phyloP scores from a whole-genome alignment of 1,284 basidiomycete species.

The Ganoderma resinaceum region DNA sequence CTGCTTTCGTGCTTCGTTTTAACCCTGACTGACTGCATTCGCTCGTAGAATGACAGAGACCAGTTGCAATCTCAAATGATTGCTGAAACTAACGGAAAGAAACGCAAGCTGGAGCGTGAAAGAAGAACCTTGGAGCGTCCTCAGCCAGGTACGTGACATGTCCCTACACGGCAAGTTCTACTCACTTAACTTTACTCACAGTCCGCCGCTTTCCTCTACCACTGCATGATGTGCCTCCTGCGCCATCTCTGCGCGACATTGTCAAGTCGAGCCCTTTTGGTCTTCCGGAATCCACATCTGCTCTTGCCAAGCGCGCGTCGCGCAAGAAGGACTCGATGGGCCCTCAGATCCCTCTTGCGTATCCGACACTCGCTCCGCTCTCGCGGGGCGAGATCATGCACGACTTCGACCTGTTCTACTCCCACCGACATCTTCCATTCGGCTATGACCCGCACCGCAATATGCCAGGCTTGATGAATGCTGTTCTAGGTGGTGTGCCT shows the following conservation, averaged over 20 bases:
- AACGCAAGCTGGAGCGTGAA: constrained; percentile 82
- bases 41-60: constrained; percentile 63
- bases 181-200: constrained; percentile 14
- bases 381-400: constrained; percentile 55
- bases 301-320: constrained; percentile 21
- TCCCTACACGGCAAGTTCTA: not conserved
- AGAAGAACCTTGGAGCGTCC: constrained; percentile 78
- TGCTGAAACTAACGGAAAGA: constrained; percentile 82
- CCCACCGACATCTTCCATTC: constrained; percentile 45
- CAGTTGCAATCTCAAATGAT: constrained; percentile 85
- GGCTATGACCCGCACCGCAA: constrained; percentile 35
- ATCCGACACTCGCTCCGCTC: constrained; percentile 62
- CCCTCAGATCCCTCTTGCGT: constrained; percentile 43
- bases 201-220: constrained; percentile 44
- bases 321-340: constrained; percentile 26
- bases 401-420: constrained; percentile 64
- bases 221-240: constrained; percentile 39
- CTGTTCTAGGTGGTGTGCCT: constrained; percentile 39
- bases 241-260: constrained; percentile 45
- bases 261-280: constrained; percentile 42
- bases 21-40: not conserved
- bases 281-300: constrained; percentile 23
- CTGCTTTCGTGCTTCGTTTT: constrained; percentile 7
- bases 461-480: constrained; percentile 38
- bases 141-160: constrained; percentile 57